Evolutionary conservation across 768 basidiomycete species (phyloP).

Genomic region (Rhizopogon salebrosus): DNA sequence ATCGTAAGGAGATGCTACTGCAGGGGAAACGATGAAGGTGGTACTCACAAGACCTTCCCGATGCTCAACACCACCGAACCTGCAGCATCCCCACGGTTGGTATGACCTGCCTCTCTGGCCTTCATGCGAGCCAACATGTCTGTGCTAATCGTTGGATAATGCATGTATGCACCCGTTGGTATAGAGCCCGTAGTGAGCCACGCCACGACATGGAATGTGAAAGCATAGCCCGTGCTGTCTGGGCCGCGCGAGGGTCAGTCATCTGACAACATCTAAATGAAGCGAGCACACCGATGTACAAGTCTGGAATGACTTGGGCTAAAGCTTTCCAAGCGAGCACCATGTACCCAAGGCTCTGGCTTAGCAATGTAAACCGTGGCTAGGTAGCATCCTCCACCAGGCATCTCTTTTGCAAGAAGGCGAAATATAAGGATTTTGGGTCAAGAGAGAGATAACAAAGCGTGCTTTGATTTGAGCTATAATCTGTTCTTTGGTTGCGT

Average conservation of each 20-base stretch:
- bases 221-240: constrained; percentile 99
- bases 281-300: constrained; percentile 71
- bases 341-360: constrained; percentile 88
- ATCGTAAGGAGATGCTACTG: background rate
- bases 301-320: constrained; percentile 72
- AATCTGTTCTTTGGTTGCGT: constrained; percentile 76
- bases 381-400: constrained; percentile 80
- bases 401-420: constrained; percentile 67
- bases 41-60: constrained; percentile 59
- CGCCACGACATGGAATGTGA: constrained; percentile 78
- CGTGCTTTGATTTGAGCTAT: constrained; percentile 79
- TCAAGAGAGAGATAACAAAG: constrained; percentile 75
- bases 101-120: constrained; percentile 54
- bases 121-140: constrained; percentile 87
- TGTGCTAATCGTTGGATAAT: constrained; percentile 95
- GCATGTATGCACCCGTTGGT: constrained; percentile 86
- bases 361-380: constrained; percentile 87
- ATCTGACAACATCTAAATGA: constrained; percentile 2
- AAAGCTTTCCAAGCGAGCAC: constrained; percentile 81
- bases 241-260: constrained; percentile 2
- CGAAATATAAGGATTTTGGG: constrained; percentile 65
- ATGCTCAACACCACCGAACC: constrained; percentile 46
- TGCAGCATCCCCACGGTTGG: constrained; percentile 53
- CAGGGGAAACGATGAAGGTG: background rate
- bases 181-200: constrained; percentile 48